Evolutionary conservation across 73 alveolate species (phyloP), one percentile per base, ranked within the genome.

Genomic region (Stentor coeruleus): DNA sequence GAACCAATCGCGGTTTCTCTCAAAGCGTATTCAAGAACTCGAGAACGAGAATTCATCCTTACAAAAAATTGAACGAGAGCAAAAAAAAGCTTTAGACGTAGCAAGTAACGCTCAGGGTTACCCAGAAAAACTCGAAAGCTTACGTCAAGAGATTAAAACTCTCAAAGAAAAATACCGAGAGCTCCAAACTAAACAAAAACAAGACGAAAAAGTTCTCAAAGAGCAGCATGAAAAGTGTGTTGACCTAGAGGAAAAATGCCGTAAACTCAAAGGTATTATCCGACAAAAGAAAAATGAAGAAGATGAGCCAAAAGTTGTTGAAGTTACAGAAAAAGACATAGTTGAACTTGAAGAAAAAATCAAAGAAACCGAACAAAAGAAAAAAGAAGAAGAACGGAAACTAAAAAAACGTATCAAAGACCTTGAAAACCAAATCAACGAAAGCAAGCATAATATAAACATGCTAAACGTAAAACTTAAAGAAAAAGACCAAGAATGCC

Each of bases 401-500:
- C 37, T 36, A 36, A 75, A 39, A 30, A 38, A 36, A 38, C 31
- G 74, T 1, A 39, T 75, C 15, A 36, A 75, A 75, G 83, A 75
- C 35, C 2, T 75, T 0, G 83, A 75, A 39, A 20, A 15, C 38
- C 74, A 75, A 36, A 33, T 75, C 15, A 75, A 39, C 14, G 83
- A 75, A 14, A 39, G 76, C 60, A 75, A 33, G 74, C 74, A 75
- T 75, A 38, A 75, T 38, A 39, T 75, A 15, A 39, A 75, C 38
- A 75, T 33, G 15, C 36, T 75, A 15, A 38, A 36, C 2, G 74
- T 75, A 15, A 38, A 75, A 39, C 36, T 75, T 15, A 75, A 75
- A 30, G 83, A 75, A 75, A 75, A 75, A 37, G 83, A 75, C 60
- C 74, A 75, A 75, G 83, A 75, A 37, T 75, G 83, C 81, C 31